phyloP scores from a whole-genome alignment of 2,329 filamentous ascomycete genomes.

The Apiospora pterosperma region DNA sequence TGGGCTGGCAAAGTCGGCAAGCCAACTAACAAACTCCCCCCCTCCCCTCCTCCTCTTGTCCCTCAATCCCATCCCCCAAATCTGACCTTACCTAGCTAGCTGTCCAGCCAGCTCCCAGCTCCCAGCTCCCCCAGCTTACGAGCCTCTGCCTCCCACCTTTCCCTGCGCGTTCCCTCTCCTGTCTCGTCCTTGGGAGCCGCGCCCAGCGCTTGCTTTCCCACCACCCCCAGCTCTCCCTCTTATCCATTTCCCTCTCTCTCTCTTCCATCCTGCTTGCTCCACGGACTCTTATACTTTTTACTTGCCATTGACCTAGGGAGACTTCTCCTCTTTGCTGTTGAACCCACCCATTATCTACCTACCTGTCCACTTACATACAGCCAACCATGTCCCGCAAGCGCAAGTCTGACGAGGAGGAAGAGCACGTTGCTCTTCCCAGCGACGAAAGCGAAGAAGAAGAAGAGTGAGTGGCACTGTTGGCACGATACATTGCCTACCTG shows the following conservation, averaged over 20 bases:
- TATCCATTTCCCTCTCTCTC: slow-evolving; percentile 14
- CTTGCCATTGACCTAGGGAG: background rate
- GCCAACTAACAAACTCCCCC: slow-evolving; percentile 9
- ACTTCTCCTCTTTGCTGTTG: background rate
- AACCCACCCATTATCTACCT: background rate
- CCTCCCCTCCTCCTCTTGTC: slow-evolving; percentile 8
- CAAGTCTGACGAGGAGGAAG: slow-evolving; percentile 29
- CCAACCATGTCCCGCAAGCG: slow-evolving; percentile 29
- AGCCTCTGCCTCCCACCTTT: slow-evolving; percentile 9
- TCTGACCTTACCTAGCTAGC: slow-evolving; percentile 15
- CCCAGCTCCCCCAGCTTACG: slow-evolving; percentile 9
- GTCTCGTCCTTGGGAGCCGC: slow-evolving; percentile 22
- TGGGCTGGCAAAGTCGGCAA: background rate
- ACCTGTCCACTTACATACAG: slow-evolving; percentile 5
- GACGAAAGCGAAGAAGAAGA: slow-evolving; percentile 33
- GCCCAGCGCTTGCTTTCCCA: slow-evolving; percentile 18
- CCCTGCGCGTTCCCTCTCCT: slow-evolving; percentile 15
- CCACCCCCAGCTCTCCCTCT: slow-evolving; percentile 18
- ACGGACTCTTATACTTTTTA: background rate
- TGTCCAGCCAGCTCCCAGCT: background rate
- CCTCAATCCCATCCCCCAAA: slow-evolving; percentile 17
- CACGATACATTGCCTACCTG: background rate
- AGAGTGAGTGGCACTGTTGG: slow-evolving; percentile 23
- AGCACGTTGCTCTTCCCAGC: slow-evolving; percentile 31
- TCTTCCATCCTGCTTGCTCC: slow-evolving; percentile 16